Base-by-base conservation (phyloP, 2,329 filamentous ascomycete species). In the Clonostachys rosea region DNA sequence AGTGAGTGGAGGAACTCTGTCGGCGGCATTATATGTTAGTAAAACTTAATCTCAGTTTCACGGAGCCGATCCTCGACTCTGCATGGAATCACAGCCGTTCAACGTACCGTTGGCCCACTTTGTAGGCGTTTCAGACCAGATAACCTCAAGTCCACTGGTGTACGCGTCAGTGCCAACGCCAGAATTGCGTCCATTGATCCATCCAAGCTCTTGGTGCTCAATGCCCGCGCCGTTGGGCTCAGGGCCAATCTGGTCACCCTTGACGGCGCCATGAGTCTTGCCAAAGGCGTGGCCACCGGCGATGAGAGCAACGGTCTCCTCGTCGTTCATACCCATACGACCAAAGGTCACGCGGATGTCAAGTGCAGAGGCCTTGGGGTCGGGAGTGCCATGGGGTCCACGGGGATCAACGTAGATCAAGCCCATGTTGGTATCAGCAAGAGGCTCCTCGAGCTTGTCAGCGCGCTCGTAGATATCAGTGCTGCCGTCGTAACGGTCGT, bases 251-350 rank as follows among this genome's bases (percentile, higher is more conserved):
- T 89, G 77, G 52, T 79, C 76, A 16, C 75, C 68, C 13, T 80
- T 70, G 47, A 69, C 86, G 34, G 87, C 87, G 56, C 87, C 87
- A 66, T 91, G 87, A 0, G 86, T 89, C 79, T 91, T 91, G 58
- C 87, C 87, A 56, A 91, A 89, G 24, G 81, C 76, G 74, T 91
- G 87, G 39, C 87, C 87, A 59, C 87, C 87, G 36, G 84, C 84
- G 61, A 91, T 91, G 42, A 91, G 71, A 13, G 87, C 87, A 46
- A 88, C 87, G 0, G 87, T 91, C 74, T 91, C 87, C 67, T 88
- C 83, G 61, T 91, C 86, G 61, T 88, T 82, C 87, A 91, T 91
- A 51, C 87, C 47, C 43, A 49, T 42, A 33, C 16, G 12, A 43
- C 14, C 13, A n/a, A n/a, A 91, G 16, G 87, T 89, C 49, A 73